These are phyloP conservation scores for Candida michaelii DNA, from an alignment of 805 yeast species.

Conservation along the genomic window DNA sequence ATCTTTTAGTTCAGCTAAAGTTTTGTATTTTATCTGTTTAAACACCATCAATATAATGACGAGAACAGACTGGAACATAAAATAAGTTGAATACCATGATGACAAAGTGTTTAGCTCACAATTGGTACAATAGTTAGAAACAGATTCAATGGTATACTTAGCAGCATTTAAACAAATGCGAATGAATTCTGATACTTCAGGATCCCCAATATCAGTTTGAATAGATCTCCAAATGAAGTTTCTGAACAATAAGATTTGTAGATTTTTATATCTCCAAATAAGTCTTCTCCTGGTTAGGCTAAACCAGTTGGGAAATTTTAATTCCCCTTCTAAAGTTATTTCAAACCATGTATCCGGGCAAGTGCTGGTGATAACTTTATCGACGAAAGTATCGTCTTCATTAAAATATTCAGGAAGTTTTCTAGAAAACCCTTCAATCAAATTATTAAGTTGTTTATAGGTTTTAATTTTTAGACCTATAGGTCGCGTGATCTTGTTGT, in stretches of 20 bases:
- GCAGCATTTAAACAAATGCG: slow-evolving; percentile 34
- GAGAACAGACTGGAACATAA: slow-evolving; percentile 60
- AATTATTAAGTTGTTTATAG: slow-evolving; percentile 1
- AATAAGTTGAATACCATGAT: slow-evolving; percentile 65
- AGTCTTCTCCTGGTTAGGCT: slow-evolving; percentile 51
- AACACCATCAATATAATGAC: slow-evolving; percentile 41
- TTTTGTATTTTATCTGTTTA: neutral
- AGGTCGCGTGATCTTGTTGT: slow-evolving; percentile 2
- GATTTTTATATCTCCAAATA: slow-evolving; percentile 57
- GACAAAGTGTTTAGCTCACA: slow-evolving; percentile 45
- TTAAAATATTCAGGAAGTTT: slow-evolving; percentile 43
- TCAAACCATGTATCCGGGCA: neutral
- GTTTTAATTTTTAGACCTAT: neutral
- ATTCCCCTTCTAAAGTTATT: slow-evolving; percentile 8
- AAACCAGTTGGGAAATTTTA: slow-evolving; percentile 50
- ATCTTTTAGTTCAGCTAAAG: neutral
- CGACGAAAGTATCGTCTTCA: slow-evolving; percentile 1
- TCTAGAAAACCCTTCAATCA: slow-evolving; percentile 44
- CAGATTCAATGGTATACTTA: slow-evolving; percentile 51
- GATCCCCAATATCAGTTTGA: neutral
- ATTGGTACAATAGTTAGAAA: slow-evolving; percentile 33
- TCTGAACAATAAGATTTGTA: slow-evolving; percentile 55
- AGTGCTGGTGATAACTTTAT: neutral
- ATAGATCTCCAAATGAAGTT: slow-evolving; percentile 55
- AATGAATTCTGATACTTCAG: slow-evolving; percentile 7